phyloP scores from a whole-genome alignment of 805 yeast species.

The Candida parachauliodes region DNA sequence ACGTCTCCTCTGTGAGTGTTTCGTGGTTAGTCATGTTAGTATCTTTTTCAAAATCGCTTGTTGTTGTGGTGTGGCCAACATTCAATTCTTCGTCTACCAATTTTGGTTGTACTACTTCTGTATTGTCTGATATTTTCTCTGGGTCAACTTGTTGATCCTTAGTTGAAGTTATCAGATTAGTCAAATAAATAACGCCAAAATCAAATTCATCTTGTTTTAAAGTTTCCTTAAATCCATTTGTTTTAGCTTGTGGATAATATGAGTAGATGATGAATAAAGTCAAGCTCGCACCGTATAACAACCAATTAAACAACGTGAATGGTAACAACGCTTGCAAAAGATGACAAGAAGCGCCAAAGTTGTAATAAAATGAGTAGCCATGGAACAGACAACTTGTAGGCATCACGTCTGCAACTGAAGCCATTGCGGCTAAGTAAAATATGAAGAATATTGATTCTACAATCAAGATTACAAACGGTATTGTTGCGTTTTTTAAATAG shows the following conservation, averaged over 20 bases:
- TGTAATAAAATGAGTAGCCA: not conserved
- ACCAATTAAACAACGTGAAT: constrained; percentile 12
- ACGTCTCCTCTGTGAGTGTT: no score
- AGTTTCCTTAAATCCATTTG: constrained; percentile 4
- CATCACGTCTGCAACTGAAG: constrained; percentile 9
- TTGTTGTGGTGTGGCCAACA: constrained; percentile 1
- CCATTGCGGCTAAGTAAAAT: constrained; percentile 11
- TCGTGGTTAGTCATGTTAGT: no score
- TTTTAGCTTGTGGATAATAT: constrained; percentile 6
- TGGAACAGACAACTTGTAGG: not conserved
- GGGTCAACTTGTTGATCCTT: not conserved
- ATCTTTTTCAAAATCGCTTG: not conserved
- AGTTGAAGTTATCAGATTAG: not conserved
- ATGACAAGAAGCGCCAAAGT: constrained; percentile 1
- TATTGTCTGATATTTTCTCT: no score
- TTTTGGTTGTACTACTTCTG: no score
- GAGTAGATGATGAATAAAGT: constrained; percentile 8
- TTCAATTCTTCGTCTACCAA: constrained; percentile 3
- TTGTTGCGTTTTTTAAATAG: not conserved
- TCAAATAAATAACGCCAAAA: constrained; percentile 8
- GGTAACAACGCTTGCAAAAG: constrained; percentile 6
- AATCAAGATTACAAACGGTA: constrained; percentile 5
- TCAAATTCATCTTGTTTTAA: not conserved
- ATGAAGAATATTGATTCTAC: constrained; percentile 7
- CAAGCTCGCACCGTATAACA: constrained; percentile 9